Conservation (phyloP, 2,329 filamentous ascomycete species). For the Fusarium miscanthi region DNA sequence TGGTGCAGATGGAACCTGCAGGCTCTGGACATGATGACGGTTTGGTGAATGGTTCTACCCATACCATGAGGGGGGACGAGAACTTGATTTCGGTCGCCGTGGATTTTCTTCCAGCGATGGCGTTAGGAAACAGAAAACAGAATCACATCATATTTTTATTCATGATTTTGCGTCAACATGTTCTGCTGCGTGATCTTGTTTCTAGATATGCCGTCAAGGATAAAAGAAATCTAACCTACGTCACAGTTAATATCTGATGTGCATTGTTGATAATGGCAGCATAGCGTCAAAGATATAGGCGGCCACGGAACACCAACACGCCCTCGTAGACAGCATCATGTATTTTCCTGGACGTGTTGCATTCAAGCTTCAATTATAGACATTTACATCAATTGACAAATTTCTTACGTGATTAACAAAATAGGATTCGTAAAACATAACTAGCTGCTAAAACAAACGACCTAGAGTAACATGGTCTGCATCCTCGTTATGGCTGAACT, state of each 20-base stretch:
- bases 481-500: not conserved
- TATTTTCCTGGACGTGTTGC: not conserved
- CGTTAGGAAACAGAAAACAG: slow-evolving; percentile 34
- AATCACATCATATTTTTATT: not conserved
- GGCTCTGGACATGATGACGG: slow-evolving; percentile 74
- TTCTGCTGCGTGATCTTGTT: not conserved
- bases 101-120: slow-evolving; percentile 37
- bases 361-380: not conserved
- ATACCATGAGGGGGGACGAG: not conserved
- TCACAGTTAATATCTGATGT: not conserved
- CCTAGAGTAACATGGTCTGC: slow-evolving; percentile 1
- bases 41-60: not conserved
- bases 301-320: not conserved
- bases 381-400: not conserved
- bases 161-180: not conserved
- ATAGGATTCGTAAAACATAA: slow-evolving; percentile 31
- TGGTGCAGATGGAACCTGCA: slow-evolving; percentile 91
- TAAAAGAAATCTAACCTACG: no score
- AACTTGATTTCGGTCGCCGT: slow-evolving; percentile 8
- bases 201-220: not conserved
- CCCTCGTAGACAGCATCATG: no score
- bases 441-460: slow-evolving; percentile 33
- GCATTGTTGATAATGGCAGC: not conserved
- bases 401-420: slow-evolving; percentile 5
- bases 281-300: not conserved